These are phyloP conservation scores for Aspergillus ochraceoroseus DNA, from an alignment of 2,329 filamentous ascomycete species.

Conservation along the genomic window DNA sequence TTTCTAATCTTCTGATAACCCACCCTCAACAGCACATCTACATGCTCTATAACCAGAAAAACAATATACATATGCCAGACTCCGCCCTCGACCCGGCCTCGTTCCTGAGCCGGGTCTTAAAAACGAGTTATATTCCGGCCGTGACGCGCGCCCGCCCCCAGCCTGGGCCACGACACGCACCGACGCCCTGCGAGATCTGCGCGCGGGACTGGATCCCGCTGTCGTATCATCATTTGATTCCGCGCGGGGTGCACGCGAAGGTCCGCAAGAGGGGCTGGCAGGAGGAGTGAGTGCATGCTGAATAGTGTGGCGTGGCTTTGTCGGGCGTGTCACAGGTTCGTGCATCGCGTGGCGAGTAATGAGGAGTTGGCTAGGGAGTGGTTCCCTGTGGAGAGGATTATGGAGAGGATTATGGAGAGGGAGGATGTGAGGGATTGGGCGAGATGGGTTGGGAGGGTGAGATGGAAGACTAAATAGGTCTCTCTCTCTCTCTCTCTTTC, in stretches of 20 bases:
- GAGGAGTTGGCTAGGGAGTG: slow-evolving; percentile 71
- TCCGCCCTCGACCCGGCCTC: slow-evolving; percentile 41
- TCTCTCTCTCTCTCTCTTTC: neutral
- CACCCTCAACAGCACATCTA: slow-evolving; percentile 45
- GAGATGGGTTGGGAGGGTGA: slow-evolving; percentile 64
- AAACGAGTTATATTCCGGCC: slow-evolving; percentile 56
- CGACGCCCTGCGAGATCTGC: slow-evolving; percentile 69
- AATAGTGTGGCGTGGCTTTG: slow-evolving; percentile 84
- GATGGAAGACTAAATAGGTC: slow-evolving; percentile 62
- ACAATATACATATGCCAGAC: slow-evolving; percentile 59
- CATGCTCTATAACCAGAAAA: no score
- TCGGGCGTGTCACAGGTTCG: slow-evolving; percentile 75
- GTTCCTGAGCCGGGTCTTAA: slow-evolving; percentile 61
- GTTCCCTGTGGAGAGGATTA: slow-evolving; percentile 67
- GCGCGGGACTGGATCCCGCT: slow-evolving; percentile 67
- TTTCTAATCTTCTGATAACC: slow-evolving; percentile 61
- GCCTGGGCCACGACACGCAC: slow-evolving; percentile 56
- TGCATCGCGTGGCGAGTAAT: slow-evolving; percentile 69
- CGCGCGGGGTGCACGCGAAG: slow-evolving; percentile 70
- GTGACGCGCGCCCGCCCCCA: slow-evolving; percentile 59
- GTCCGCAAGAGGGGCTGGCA: slow-evolving; percentile 76
- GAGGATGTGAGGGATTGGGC: slow-evolving; percentile 69
- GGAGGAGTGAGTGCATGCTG: slow-evolving; percentile 62
- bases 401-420: slow-evolving; percentile 64
- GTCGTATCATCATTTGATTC: slow-evolving; percentile 82